These are phyloP conservation scores for Talaromyces atroroseus DNA, from an alignment of 2,329 filamentous ascomycete species.

Conservation along the genomic window DNA sequence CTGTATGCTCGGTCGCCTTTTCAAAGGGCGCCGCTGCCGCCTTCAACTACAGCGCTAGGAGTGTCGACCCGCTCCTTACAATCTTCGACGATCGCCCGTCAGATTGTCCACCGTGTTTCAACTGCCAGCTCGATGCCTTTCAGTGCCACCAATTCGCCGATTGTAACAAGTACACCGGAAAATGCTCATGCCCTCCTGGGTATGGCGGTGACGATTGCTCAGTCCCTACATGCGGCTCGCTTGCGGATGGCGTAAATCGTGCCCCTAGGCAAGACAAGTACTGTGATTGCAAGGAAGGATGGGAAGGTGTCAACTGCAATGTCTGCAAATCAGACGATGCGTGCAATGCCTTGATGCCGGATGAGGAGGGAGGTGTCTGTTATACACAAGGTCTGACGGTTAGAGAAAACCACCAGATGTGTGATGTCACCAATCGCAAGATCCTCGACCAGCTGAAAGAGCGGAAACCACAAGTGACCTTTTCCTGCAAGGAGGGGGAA, in stretches of 20 bases:
- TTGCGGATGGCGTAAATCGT: slow-evolving; percentile 74
- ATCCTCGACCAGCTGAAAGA: slow-evolving; percentile 82
- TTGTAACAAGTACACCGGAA: slow-evolving; percentile 85
- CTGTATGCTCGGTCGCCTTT: slow-evolving; percentile 16
- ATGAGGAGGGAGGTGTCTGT: slow-evolving; percentile 76
- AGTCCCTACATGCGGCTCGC: slow-evolving; percentile 82
- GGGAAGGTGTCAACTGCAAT: slow-evolving; percentile 97
- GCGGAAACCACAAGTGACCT: slow-evolving; percentile 87
- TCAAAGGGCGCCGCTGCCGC: slow-evolving; percentile 22
- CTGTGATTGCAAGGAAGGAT: slow-evolving; percentile 87
- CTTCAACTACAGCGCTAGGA: slow-evolving; percentile 52
- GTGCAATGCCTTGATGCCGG: slow-evolving; percentile 83
- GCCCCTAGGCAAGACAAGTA: slow-evolving; percentile 63
- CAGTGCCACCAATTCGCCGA: slow-evolving; percentile 83
- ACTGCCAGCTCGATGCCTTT: slow-evolving; percentile 91
- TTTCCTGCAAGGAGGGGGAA: slow-evolving; percentile 67
- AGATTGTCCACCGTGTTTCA: slow-evolving; percentile 64
- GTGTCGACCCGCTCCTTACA: slow-evolving; percentile 62
- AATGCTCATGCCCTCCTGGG: slow-evolving; percentile 85
- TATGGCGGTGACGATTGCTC: slow-evolving; percentile 94
- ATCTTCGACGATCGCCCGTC: slow-evolving; percentile 66
- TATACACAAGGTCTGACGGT: slow-evolving; percentile 87
- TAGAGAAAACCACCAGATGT: slow-evolving; percentile 95
- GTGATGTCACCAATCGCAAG: slow-evolving; percentile 92
- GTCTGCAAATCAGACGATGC: slow-evolving; percentile 80